A percentile compares a stretch with the other conserved stretches of the same genome.
Evolutionary conservation across 257 asterid species (phyloP).

Genomic region (Ilex asprella): DNA sequence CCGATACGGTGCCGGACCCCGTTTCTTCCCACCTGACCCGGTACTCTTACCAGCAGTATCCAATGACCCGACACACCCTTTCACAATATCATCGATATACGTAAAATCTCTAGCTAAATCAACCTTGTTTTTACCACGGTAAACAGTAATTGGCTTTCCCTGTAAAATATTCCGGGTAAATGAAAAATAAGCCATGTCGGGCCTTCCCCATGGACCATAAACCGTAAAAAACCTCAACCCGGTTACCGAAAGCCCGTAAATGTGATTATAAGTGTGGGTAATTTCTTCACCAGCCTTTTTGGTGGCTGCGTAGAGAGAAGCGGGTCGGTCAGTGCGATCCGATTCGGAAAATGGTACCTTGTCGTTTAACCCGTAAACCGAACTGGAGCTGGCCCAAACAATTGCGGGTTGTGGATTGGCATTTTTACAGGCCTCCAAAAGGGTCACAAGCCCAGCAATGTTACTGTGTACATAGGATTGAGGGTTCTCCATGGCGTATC

Average conservation of each 20-base stretch:
- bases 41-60: constrained; percentile 75
- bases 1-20: constrained; percentile 62
- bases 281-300: constrained; percentile 77
- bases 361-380: constrained; percentile 68
- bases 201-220: constrained; percentile 81
- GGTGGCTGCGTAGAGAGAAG: constrained; percentile 74
- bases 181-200: constrained; percentile 83
- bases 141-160: constrained; percentile 59
- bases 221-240: constrained; percentile 76
- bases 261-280: constrained; percentile 62
- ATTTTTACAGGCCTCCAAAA: constrained; percentile 50
- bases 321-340: constrained; percentile 74
- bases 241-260: constrained; percentile 68
- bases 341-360: constrained; percentile 65
- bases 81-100: constrained; percentile 70
- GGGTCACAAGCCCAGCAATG: constrained; percentile 70
- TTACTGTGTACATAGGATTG: constrained; percentile 63
- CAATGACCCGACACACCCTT: constrained; percentile 62
- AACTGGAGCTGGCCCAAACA: constrained; percentile 88
- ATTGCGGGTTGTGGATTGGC: constrained; percentile 57
- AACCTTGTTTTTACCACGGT: constrained; percentile 65
- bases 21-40: constrained; percentile 79
- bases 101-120: constrained; percentile 81
- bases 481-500: constrained; percentile 79
- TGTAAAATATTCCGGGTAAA: constrained; percentile 54